phyloP scores from a whole-genome alignment of 1,284 basidiomycete genomes.

The Fistulinella staudtii region DNA sequence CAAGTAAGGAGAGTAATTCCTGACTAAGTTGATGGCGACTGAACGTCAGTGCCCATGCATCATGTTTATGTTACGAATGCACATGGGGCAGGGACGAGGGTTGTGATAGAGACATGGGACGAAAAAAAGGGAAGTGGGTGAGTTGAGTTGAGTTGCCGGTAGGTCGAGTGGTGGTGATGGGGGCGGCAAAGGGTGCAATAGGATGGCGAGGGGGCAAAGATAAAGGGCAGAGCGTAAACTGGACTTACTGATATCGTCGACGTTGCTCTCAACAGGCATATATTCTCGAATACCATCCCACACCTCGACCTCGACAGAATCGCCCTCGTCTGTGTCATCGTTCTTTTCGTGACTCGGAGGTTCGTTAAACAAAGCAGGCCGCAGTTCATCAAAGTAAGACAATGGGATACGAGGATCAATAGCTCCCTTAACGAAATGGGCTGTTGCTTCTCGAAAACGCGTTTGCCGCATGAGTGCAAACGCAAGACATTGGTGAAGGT shows the following conservation, averaged over 20 bases:
- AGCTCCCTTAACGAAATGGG: conserved; percentile 64
- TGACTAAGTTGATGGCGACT: conserved; percentile 86
- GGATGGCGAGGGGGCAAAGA: conserved; percentile 19
- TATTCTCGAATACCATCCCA: conserved; percentile 65
- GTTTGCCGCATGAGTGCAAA: conserved; percentile 71
- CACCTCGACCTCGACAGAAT: conserved; percentile 56
- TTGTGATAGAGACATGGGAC: conserved; percentile 15
- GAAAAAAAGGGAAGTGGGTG: conserved; percentile 28
- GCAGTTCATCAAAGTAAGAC: conserved; percentile 71
- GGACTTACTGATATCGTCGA: conserved; percentile 76
- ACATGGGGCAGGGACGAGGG: conserved; percentile 25
- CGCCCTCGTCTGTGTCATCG: conserved; percentile 43
- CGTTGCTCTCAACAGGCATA: conserved; percentile 57
- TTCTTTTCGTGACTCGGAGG: conserved; percentile 1
- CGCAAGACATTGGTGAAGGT: conserved; percentile 74
- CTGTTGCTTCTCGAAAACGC: conserved; percentile 73
- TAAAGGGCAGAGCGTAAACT: conserved; percentile 16
- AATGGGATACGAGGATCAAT: conserved; percentile 74
- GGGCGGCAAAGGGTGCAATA: conserved; percentile 13
- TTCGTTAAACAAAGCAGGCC: conserved; percentile 51
- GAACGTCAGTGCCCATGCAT: conserved; percentile 51
- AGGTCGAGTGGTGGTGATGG: conserved; percentile 25
- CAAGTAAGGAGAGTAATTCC: conserved; percentile 84
- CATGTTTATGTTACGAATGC: conserved; percentile 22
- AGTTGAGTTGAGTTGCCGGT: conserved; percentile 24